These are phyloP conservation scores for Lodderomyces parapsilosis DNA, from an alignment of 1,139 yeast species.

Conservation along the genomic window DNA sequence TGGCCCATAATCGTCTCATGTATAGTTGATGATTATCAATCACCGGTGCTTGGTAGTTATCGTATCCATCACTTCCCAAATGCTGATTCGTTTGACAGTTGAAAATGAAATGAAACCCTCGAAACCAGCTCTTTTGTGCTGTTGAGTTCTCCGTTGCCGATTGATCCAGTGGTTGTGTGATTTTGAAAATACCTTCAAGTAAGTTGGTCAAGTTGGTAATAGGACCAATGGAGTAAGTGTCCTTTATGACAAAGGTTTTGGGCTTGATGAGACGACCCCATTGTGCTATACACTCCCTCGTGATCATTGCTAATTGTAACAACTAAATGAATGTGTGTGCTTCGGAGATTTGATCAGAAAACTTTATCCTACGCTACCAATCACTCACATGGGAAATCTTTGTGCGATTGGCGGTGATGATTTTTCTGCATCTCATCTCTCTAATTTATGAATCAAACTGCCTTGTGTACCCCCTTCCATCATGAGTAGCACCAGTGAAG, in stretches of 20 bases:
- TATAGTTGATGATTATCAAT: constrained; percentile 28
- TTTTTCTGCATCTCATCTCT: constrained; percentile 8
- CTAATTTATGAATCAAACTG: background rate
- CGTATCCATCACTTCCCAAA: constrained; percentile 77
- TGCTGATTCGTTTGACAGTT: constrained; percentile 49
- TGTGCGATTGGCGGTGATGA: background rate
- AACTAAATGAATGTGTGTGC: too few species aligned
- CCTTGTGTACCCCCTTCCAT: constrained; percentile 3
- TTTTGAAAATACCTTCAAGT: constrained; percentile 17
- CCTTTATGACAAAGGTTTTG: constrained; percentile 19
- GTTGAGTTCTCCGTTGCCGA: background rate
- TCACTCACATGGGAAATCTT: background rate
- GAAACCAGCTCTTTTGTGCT: constrained; percentile 6
- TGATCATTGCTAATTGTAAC: too few species aligned
- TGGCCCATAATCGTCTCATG: constrained; percentile 77
- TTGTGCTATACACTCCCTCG: constrained; percentile 11
- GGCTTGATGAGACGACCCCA: constrained; percentile 21
- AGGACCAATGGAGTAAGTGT: constrained; percentile 20
- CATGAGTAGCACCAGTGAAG: constrained; percentile 27
- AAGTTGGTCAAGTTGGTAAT: constrained; percentile 18
- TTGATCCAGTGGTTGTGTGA: constrained; percentile 1
- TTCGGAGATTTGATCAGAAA: background rate
- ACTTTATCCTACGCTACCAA: background rate
- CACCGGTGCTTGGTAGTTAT: constrained; percentile 71
- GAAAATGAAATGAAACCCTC: constrained; percentile 67